These are phyloP conservation scores for Wallacemonas sp. DNA, from an alignment of 208 protist genomes.

Conservation along the genomic window DNA sequence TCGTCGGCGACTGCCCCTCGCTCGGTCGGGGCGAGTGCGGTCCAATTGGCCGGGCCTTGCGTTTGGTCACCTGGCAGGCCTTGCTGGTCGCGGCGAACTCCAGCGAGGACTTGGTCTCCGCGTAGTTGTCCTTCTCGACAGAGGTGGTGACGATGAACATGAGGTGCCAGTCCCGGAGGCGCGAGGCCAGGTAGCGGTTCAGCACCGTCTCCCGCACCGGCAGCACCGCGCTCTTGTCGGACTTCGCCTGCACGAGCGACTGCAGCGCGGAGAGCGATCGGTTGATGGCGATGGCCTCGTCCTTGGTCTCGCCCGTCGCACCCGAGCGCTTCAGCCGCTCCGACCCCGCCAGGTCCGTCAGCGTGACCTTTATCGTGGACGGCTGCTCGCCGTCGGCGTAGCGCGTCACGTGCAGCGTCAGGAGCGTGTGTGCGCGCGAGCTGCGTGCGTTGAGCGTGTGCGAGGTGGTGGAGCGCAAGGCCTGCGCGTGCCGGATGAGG, in stretches of 20 bases:
- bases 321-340: slow-evolving; percentile 88
- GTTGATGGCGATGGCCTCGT: slow-evolving; percentile 93
- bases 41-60: slow-evolving; percentile 25
- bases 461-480: slow-evolving; percentile 43
- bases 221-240: slow-evolving; percentile 33
- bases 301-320: slow-evolving; percentile 66
- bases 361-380: slow-evolving; percentile 49
- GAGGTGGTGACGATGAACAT: slow-evolving; percentile 73
- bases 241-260: slow-evolving; percentile 52
- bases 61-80: slow-evolving; percentile 53
- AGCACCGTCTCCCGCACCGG: slow-evolving; percentile 63
- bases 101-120: slow-evolving; percentile 70
- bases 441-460: slow-evolving; percentile 62
- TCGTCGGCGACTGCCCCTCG: background rate
- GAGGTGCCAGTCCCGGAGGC: slow-evolving; percentile 63
- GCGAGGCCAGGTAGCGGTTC: slow-evolving; percentile 62
- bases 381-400: slow-evolving; percentile 58
- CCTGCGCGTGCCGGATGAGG: slow-evolving; percentile 34
- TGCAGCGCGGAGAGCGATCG: slow-evolving; percentile 89
- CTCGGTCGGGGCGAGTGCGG: slow-evolving; percentile 5
- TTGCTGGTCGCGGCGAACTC: slow-evolving; percentile 69
- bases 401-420: slow-evolving; percentile 69
- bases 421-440: slow-evolving; percentile 62
- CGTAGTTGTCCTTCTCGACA: slow-evolving; percentile 54
- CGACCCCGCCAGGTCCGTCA: slow-evolving; percentile 95